A percentile compares a stretch with the other conserved stretches of the same genome.
phyloP scores from a whole-genome alignment of 805 yeast genomes.

The Monosporozyma servazzii region DNA sequence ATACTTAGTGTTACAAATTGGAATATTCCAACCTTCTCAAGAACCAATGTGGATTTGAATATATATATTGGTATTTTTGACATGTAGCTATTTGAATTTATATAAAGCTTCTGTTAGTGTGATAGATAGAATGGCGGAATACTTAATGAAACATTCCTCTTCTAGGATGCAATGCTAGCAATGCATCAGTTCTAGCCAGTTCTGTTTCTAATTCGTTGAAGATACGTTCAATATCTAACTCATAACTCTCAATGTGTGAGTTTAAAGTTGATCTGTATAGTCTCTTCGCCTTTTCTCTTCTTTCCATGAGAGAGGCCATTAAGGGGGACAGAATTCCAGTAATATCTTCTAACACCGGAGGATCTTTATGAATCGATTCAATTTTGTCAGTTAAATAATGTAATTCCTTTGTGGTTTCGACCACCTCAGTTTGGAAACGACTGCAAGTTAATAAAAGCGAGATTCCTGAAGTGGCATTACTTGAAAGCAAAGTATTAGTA shows the following conservation, averaged over 20 bases:
- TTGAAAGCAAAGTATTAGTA: neutral
- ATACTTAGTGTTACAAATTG: neutral
- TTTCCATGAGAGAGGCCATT: constrained; percentile 11
- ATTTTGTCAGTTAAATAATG: constrained; percentile 13
- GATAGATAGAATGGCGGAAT: neutral
- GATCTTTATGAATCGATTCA: constrained; percentile 1
- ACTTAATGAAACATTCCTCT: constrained; percentile 12
- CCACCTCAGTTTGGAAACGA: neutral
- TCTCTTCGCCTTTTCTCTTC: constrained; percentile 17
- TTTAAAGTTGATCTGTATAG: constrained; percentile 11
- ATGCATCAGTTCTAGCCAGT: constrained; percentile 11
- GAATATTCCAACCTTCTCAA: neutral
- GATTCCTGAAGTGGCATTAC: neutral
- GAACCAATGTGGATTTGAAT: neutral
- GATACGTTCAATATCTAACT: constrained; percentile 10
- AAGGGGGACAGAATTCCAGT: constrained; percentile 8
- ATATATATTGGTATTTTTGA: neutral
- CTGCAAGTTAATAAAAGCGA: neutral
- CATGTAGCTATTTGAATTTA: neutral
- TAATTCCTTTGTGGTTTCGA: constrained; percentile 10
- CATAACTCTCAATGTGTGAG: constrained; percentile 6
- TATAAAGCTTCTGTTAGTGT: neutral
- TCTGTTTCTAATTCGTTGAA: constrained; percentile 11
- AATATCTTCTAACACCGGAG: constrained; percentile 1
- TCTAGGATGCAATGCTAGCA: constrained; percentile 12